A percentile compares a stretch with the other conserved stretches of the same genome.
These are phyloP conservation scores for Spergularia azorica DNA, from an alignment of 179 eudicot species.

Conservation along the genomic window DNA sequence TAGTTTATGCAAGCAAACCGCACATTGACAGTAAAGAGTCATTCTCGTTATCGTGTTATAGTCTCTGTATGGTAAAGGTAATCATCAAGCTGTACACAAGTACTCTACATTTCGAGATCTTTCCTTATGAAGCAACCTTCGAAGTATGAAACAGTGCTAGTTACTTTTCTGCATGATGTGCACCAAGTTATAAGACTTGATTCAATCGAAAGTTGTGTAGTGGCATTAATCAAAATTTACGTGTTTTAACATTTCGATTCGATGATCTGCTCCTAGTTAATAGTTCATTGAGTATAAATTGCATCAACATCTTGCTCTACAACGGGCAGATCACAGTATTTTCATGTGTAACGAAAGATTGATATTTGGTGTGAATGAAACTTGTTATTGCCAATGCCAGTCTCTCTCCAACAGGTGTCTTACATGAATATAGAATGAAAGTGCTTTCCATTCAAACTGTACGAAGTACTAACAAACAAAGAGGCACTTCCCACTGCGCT, in stretches of 20 bases:
- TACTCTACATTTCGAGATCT: too few relatives aligned
- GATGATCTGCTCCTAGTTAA: too few relatives aligned
- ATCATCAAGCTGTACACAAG: too few relatives aligned
- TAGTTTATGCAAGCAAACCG: not conserved
- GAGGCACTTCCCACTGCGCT: conserved; percentile 21
- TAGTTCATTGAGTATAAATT: not conserved
- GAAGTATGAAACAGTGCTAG: too few relatives aligned
- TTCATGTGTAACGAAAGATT: not conserved
- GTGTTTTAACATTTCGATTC: too few relatives aligned
- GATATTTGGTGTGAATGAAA: conserved; percentile 2
- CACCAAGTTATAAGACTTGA: too few relatives aligned
- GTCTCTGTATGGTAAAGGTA: too few relatives aligned
- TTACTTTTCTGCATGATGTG: too few relatives aligned
- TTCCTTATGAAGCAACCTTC: too few relatives aligned
- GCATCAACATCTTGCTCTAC: not conserved
- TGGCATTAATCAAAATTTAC: too few relatives aligned
- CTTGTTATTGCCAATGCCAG: not conserved
- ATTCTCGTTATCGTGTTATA: too few relatives aligned
- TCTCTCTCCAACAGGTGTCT: conserved; percentile 9
- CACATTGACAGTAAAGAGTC: not conserved
- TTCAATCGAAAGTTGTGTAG: too few relatives aligned
- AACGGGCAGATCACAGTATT: not conserved
- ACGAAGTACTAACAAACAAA: not conserved
- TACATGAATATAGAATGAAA: not conserved
- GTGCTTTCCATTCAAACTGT: not conserved